Evolutionary conservation across 176 grass and related monocot species (phyloP), one percentile per base, ranked within the genome.

Genomic region (Juncus effusus): DNA sequence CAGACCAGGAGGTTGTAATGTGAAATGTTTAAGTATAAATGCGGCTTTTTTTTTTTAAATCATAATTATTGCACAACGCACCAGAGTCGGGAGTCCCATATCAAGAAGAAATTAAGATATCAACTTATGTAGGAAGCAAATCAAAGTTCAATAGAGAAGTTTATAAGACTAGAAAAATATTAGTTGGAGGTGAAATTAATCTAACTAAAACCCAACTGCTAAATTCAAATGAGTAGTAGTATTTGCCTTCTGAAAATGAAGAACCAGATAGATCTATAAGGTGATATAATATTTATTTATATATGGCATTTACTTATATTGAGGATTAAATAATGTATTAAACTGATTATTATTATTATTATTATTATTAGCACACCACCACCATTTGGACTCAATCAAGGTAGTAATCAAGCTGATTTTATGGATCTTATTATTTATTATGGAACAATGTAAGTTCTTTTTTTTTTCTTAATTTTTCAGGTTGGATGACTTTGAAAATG

Each of bases 101-200:
- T 15, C 54, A 4, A 41, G 67, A 71, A 12, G 53, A 59, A 59
- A 42, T 39, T 40, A 42, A 15, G 51, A 3, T 70, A 56, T 51
- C 28, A 40, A n/a, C 9, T 40, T 8, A 42, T 2, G 36, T 16
- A 42, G 41, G 10, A 39, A 58, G 42, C 38, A 54, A 58, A 71
- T 15, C 39, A 36, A 12, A n/a, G 16, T 55, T 57, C 39, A 40
- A 42, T 45, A 16, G 58, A 59, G 28, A 42, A 14, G 53, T 39
- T 45, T 12, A 56, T 40, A 42, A 1, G 15, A 72, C 68, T 4
- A 28, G 42, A 40, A 12, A 40, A 52, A 59, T 16, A 72, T 39
- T 72, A 72, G 56, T 14, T 36, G 52, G 51, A 16, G 68, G 52
- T 35, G 8, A 59, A 42, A 72, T 69, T 40, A 54, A 35, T 56